These are phyloP conservation scores for Sisymbrium irio DNA, from an alignment of 345 rosid species.

Conservation along the genomic window DNA sequence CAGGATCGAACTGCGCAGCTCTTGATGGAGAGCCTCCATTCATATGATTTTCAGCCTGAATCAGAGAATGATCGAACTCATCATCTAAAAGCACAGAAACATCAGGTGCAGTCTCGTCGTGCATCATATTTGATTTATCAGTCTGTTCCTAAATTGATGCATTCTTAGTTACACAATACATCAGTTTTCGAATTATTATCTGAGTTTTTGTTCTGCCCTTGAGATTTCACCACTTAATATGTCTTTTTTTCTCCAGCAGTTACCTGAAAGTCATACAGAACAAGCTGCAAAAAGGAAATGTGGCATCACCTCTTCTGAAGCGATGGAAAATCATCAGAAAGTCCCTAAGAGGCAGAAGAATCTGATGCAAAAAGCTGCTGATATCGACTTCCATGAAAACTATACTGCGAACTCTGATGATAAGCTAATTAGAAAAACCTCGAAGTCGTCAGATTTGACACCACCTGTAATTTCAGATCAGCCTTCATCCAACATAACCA, in stretches of 20 bases:
- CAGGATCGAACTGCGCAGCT: conserved; percentile 35
- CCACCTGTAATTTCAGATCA: conserved; percentile 22
- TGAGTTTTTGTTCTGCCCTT: neutral
- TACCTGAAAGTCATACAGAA: conserved; percentile 31
- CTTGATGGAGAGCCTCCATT: conserved; percentile 49
- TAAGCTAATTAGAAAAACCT: conserved; percentile 19
- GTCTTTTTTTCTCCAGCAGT: conserved; percentile 27
- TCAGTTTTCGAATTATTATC: neutral
- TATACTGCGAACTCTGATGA: conserved; percentile 24
- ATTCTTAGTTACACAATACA: neutral
- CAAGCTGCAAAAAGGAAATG: conserved; percentile 35
- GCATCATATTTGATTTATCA: neutral
- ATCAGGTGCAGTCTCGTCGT: conserved; percentile 24
- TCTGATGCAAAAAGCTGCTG: conserved; percentile 31
- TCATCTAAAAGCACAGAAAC: conserved; percentile 37
- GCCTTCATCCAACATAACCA: conserved; percentile 17
- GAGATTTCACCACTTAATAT: neutral
- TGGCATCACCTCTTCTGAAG: conserved; percentile 35
- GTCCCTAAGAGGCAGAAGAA: conserved; percentile 57
- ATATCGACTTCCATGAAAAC: neutral
- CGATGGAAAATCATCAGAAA: conserved; percentile 35
- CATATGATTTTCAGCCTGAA: conserved; percentile 44
- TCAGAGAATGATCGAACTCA: conserved; percentile 47
- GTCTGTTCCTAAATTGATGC: neutral
- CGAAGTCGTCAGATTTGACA: conserved; percentile 18